phyloP scores from a whole-genome alignment of 2,329 filamentous ascomycete genomes.

The Hypomyces perniciosus region DNA sequence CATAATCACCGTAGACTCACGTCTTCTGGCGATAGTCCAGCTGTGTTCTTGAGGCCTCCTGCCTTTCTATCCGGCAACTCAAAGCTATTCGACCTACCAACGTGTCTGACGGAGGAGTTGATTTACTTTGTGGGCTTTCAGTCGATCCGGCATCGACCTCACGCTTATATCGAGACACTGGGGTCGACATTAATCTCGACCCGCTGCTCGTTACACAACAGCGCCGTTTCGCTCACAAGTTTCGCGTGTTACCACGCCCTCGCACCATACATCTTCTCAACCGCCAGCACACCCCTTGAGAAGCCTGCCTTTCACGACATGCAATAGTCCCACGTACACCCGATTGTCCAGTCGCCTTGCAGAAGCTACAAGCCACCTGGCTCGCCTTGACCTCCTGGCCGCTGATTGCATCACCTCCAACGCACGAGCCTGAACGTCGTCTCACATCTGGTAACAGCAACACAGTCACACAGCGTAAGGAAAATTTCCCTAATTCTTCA shows the following conservation, averaged over 20 bases:
- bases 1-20: too few relatives aligned
- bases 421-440: not conserved
- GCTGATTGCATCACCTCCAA: not conserved
- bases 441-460: not conserved
- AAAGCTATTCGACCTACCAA: too few relatives aligned
- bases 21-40: too few relatives aligned
- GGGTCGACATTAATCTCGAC: conserved; percentile 1
- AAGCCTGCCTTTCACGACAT: conserved; percentile 16
- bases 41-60: too few relatives aligned
- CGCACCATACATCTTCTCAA: conserved; percentile 6
- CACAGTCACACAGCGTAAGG: conserved; percentile 1
- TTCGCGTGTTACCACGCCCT: conserved; percentile 9
- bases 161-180: not conserved
- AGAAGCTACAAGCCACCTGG: conserved; percentile 2
- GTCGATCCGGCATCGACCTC: not conserved
- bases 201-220: conserved; percentile 7
- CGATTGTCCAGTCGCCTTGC: conserved; percentile 3
- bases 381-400: not conserved
- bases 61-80: too few relatives aligned
- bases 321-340: conserved; percentile 15
- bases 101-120: not conserved
- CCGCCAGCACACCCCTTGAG: conserved; percentile 9
- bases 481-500: conserved; percentile 5
- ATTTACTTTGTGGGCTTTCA: not conserved
- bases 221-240: conserved; percentile 5